phyloP scores from a whole-genome alignment of 495 filamentous ascomycete genomes.

The Aspergillus cristatus region DNA sequence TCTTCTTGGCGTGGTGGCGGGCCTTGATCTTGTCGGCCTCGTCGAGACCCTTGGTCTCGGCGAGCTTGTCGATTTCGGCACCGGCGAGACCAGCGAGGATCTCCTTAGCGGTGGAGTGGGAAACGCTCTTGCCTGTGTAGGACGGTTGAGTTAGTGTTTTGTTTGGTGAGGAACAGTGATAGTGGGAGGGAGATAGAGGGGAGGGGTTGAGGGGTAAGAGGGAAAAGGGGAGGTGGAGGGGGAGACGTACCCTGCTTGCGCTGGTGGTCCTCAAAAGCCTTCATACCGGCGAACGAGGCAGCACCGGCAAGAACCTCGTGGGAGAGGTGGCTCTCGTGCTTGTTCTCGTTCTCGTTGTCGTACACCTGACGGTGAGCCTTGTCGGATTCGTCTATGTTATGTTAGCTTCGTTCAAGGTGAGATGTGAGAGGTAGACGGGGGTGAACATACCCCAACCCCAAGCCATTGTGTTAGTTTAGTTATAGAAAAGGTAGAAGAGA shows the following conservation, averaged over 20 bases:
- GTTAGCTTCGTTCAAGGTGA: conserved; percentile 1
- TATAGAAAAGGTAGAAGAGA: neutral
- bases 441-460: conserved; percentile 33
- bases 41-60: conserved; percentile 71
- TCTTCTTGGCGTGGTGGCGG: conserved; percentile 56
- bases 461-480: conserved; percentile 18
- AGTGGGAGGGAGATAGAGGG: conserved; percentile 1
- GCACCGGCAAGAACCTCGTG: conserved; percentile 70
- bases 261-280: conserved; percentile 69
- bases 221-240: neutral
- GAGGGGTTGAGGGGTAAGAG: neutral
- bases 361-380: conserved; percentile 55
- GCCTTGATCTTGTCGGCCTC: conserved; percentile 56
- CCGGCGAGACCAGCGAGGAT: conserved; percentile 60
- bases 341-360: conserved; percentile 17
- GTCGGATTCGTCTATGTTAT: conserved; percentile 33
- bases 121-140: conserved; percentile 55
- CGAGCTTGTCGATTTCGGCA: conserved; percentile 68
- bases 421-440: neutral
- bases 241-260: conserved; percentile 52
- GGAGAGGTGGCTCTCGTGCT: conserved; percentile 54
- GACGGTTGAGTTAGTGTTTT: too few species aligned
- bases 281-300: conserved; percentile 72
- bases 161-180: neutral
- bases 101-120: conserved; percentile 72